A percentile compares a stretch with the other conserved stretches of the same genome.
Evolutionary conservation across 2,329 filamentous ascomycete species (phyloP).

Genomic region (Diaporthe sp.): DNA sequence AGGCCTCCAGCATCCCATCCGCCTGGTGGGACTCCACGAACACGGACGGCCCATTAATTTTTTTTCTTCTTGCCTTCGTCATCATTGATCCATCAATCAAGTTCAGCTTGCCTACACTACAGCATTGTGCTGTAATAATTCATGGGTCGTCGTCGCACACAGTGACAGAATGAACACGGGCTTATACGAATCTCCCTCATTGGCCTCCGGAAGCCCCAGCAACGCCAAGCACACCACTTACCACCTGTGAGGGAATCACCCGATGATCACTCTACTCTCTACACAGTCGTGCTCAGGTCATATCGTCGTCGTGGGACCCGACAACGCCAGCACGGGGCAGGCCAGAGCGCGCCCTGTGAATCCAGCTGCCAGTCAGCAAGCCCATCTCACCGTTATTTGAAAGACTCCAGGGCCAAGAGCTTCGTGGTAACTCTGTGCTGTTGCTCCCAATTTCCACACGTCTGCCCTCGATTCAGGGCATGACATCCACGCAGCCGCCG

Average conservation of each 20-base stretch:
- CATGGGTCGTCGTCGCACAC: neutral
- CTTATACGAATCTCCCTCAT: neutral
- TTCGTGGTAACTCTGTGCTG: conserved; percentile 7
- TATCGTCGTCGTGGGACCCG: conserved; percentile 13
- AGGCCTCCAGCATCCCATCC: conserved; percentile 7
- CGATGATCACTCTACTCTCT: conserved; percentile 22
- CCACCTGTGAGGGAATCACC: conserved; percentile 21
- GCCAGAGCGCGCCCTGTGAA: neutral
- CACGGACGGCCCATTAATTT: conserved; percentile 13
- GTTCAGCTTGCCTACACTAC: neutral
- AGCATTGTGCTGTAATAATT: neutral
- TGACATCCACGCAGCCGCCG: conserved; percentile 30
- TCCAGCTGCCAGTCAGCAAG: conserved; percentile 5
- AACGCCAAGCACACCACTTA: conserved; percentile 8
- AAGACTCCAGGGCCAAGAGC: conserved; percentile 22
- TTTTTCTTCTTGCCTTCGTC: conserved; percentile 5
- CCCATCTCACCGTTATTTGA: conserved; percentile 23
- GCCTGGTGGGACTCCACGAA: conserved; percentile 4
- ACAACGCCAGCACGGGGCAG: neutral
- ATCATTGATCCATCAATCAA: conserved; percentile 7
- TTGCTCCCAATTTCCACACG: conserved; percentile 25
- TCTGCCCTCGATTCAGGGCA: conserved; percentile 16
- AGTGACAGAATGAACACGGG: neutral
- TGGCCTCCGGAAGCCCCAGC: conserved; percentile 18
- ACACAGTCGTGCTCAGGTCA: neutral